Conservation (phyloP, 2,329 filamentous ascomycete species). For the Apiospora aurea region DNA sequence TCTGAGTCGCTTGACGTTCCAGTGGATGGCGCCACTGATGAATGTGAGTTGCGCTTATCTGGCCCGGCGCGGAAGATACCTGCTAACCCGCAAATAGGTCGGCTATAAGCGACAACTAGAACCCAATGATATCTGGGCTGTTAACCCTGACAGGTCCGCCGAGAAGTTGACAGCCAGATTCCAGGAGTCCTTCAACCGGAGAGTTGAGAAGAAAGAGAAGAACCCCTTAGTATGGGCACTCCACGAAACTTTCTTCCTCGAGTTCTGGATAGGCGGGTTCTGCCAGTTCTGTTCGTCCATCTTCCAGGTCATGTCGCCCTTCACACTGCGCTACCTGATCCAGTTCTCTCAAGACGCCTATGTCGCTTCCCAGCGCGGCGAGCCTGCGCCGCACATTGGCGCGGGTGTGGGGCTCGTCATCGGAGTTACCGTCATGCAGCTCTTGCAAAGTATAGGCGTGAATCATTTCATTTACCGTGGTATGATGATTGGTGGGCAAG, state of each 20-base stretch:
- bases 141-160: slow-evolving; percentile 82
- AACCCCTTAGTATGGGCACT: slow-evolving; percentile 81
- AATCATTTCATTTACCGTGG: slow-evolving; percentile 94
- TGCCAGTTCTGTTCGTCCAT: slow-evolving; percentile 78
- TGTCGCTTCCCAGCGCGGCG: slow-evolving; percentile 58
- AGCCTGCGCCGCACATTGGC: slow-evolving; percentile 71
- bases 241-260: slow-evolving; percentile 83
- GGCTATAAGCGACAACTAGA: slow-evolving; percentile 88
- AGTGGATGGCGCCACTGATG: slow-evolving; percentile 94
- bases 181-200: slow-evolving; percentile 71
- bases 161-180: slow-evolving; percentile 73
- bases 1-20: slow-evolving; percentile 79
- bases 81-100: slow-evolving; percentile 52
- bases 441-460: slow-evolving; percentile 78
- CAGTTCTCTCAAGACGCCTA: slow-evolving; percentile 84
- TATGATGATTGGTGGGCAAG: slow-evolving; percentile 89
- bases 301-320: slow-evolving; percentile 83
- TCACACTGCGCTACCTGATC: slow-evolving; percentile 85
- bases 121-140: slow-evolving; percentile 83
- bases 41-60: slow-evolving; percentile 52
- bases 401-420: slow-evolving; percentile 83
- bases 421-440: slow-evolving; percentile 86
- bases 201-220: slow-evolving; percentile 72
- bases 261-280: slow-evolving; percentile 85
- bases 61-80: background rate